These are phyloP conservation scores for Termitomyces sp. DNA, from an alignment of 768 basidiomycete species.

Conservation along the genomic window DNA sequence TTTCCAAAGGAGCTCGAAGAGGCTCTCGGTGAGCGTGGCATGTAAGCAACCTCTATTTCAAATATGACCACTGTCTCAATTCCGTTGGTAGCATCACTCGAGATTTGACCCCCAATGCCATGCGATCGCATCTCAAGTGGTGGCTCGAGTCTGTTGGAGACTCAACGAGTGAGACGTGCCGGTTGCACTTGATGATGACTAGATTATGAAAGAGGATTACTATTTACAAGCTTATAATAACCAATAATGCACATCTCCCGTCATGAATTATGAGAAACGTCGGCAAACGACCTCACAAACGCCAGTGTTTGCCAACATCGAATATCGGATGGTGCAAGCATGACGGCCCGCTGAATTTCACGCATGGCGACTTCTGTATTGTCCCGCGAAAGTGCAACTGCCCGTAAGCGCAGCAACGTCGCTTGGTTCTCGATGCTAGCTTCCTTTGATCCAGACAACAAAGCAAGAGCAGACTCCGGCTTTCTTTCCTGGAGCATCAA, in stretches of 20 bases:
- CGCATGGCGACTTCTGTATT: conserved; percentile 25
- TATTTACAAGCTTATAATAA: conserved; percentile 7
- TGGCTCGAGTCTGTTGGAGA: conserved; percentile 54
- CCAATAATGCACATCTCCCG: conserved; percentile 11
- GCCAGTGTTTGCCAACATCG: conserved; percentile 58
- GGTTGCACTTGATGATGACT: conserved; percentile 43
- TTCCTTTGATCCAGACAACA: conserved; percentile 29
- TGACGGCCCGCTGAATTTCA: conserved; percentile 58
- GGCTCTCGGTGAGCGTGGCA: conserved; percentile 70
- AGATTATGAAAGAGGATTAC: conserved; percentile 16
- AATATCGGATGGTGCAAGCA: conserved; percentile 51
- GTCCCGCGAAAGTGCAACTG: conserved; percentile 33
- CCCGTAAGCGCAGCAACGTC: conserved; percentile 43
- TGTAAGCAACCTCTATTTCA: conserved; percentile 42
- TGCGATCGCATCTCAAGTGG: conserved; percentile 51
- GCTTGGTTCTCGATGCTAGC: conserved; percentile 29
- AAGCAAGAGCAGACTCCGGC: conserved; percentile 36
- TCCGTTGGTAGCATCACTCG: conserved; percentile 28
- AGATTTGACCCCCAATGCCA: conserved; percentile 33
- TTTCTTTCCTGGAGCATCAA: conserved; percentile 48
- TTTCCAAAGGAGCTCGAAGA: conserved; percentile 53
- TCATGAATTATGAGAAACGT: conserved; percentile 1
- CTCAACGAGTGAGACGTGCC: conserved; percentile 34
- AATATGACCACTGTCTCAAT: neutral
- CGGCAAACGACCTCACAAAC: conserved; percentile 35